Evolutionary conservation across 495 filamentous ascomycete species (phyloP).

Genomic region (Neurospora hispaniola): DNA sequence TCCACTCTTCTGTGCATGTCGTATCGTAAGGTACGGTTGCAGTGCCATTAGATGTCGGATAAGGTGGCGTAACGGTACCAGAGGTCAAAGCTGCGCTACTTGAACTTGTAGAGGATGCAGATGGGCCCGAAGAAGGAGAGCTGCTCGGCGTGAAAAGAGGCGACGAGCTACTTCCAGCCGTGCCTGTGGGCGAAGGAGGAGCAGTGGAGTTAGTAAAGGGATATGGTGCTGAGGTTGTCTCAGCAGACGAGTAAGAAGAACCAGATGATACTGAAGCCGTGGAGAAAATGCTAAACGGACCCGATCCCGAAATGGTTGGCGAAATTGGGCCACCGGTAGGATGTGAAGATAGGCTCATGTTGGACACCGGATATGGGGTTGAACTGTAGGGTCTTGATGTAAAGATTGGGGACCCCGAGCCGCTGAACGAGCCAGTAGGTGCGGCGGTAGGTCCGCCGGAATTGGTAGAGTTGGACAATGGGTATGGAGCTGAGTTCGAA

Average conservation of each 20-base stretch:
- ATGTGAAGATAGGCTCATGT: constrained; percentile 9
- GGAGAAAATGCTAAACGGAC: neutral
- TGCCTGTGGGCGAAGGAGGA: neutral
- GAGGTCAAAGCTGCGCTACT: neutral
- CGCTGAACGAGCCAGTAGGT: constrained; percentile 6
- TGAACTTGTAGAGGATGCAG: neutral
- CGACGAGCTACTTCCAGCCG: neutral
- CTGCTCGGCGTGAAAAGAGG: neutral
- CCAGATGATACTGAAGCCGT: neutral
- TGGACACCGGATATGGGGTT: constrained; percentile 11
- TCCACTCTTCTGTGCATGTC: constrained; percentile 10
- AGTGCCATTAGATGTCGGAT: constrained; percentile 4
- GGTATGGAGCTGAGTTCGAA: constrained; percentile 17
- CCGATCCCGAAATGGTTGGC: constrained; percentile 1
- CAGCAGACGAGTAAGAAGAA: neutral
- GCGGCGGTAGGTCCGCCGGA: constrained; percentile 12
- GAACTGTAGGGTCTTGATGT: constrained; percentile 3
- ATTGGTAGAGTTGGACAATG: constrained; percentile 16
- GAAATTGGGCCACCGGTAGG: constrained; percentile 2
- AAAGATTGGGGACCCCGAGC: neutral
- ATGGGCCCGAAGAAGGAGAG: neutral
- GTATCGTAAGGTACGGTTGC: constrained; percentile 9
- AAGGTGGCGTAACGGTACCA: constrained; percentile 5
- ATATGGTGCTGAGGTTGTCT: constrained; percentile 8
- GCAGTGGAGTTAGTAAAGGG: constrained; percentile 15